Conservation (phyloP, 2,329 filamentous ascomycete species). For the Dendrostoma leiphaemia region DNA sequence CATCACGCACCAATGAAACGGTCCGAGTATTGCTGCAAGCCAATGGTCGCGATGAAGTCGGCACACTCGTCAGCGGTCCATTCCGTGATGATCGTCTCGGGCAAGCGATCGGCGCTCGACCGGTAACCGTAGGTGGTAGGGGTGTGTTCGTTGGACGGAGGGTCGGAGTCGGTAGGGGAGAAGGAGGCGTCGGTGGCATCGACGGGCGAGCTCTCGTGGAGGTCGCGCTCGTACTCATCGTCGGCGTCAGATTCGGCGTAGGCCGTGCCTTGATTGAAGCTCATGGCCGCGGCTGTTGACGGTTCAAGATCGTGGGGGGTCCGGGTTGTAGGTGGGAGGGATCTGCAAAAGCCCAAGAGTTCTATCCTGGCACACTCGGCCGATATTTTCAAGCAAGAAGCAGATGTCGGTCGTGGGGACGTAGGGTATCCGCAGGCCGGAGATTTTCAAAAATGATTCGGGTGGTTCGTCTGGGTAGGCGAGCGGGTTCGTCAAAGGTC, state of each 20-base stretch:
- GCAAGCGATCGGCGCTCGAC: slow-evolving; percentile 62
- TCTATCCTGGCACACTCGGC: neutral
- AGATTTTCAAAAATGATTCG: no score
- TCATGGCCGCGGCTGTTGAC: slow-evolving; percentile 38
- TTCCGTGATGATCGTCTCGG: slow-evolving; percentile 73
- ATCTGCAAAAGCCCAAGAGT: slow-evolving; percentile 7
- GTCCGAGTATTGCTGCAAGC: slow-evolving; percentile 78
- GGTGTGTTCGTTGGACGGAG: slow-evolving; percentile 70
- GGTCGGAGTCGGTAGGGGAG: slow-evolving; percentile 70
- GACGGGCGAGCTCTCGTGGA: slow-evolving; percentile 65
- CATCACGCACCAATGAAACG: slow-evolving; percentile 71
- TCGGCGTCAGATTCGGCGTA: slow-evolving; percentile 80
- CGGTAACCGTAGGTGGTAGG: slow-evolving; percentile 75
- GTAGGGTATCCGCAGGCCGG: neutral
- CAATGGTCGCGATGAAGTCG: slow-evolving; percentile 79
- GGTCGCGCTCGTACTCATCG: slow-evolving; percentile 78
- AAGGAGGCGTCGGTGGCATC: slow-evolving; percentile 64
- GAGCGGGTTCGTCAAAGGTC: slow-evolving; percentile 5
- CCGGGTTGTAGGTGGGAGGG: neutral
- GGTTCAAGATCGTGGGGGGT: neutral
- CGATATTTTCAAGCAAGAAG: slow-evolving; percentile 2
- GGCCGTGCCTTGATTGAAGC: slow-evolving; percentile 63
- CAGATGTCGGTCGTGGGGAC: slow-evolving; percentile 2
- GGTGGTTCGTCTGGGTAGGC: slow-evolving; percentile 2
- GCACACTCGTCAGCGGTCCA: slow-evolving; percentile 87